Percentiles rank a stretch among this genome's conserved stretches.
These are phyloP conservation scores for Cynara cardunculus DNA, from an alignment of 129 eudicot species.

Conservation along the genomic window DNA sequence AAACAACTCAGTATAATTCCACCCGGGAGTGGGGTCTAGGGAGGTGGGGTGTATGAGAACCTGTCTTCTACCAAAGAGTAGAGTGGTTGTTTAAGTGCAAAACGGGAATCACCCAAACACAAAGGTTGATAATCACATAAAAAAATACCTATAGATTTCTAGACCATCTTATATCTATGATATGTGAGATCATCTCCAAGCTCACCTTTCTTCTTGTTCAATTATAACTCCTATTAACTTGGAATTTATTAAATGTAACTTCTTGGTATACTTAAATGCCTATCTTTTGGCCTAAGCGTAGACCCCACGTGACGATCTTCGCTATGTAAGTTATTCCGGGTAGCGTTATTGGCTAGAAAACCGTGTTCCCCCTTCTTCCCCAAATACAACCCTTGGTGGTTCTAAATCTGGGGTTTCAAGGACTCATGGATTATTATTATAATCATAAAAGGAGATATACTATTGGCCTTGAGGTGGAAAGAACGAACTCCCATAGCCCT, in stretches of 20 bases:
- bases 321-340: background rate
- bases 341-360: background rate
- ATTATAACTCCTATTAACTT: background rate
- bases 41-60: no score
- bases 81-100: background rate
- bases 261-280: background rate
- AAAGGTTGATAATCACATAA: no score
- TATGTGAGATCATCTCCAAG: background rate
- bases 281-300: background rate
- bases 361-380: background rate
- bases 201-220: background rate
- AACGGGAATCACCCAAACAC: no score
- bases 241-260: background rate
- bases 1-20: background rate
- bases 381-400: background rate
- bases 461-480: background rate
- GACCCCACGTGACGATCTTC: background rate
- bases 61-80: background rate
- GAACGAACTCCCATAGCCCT: background rate
- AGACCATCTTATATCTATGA: no score
- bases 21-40: background rate
- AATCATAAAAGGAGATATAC: background rate
- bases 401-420: conserved; percentile 11
- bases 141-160: no score
- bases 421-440: background rate